A percentile compares a stretch with the other conserved stretches of the same genome.
These are phyloP conservation scores for Parascedosporium putredinis DNA, from an alignment of 2,329 filamentous ascomycete species.

Conservation along the genomic window DNA sequence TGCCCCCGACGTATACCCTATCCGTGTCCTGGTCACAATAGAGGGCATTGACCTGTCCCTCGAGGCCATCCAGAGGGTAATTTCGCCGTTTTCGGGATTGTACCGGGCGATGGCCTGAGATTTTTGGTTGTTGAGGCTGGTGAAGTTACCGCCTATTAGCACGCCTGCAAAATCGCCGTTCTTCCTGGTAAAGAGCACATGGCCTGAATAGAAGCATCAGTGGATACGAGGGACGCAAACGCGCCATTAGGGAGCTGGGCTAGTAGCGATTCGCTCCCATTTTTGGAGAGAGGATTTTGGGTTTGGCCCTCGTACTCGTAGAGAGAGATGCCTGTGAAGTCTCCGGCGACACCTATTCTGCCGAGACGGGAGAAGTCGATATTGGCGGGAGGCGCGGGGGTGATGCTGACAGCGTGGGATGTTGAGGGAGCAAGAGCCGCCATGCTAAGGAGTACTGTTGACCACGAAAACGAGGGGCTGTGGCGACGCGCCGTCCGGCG, in stretches of 20 bases:
- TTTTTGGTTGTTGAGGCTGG: conserved; percentile 66
- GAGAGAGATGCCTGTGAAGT: conserved; percentile 85
- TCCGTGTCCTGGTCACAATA: conserved; percentile 68
- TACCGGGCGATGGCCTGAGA: conserved; percentile 74
- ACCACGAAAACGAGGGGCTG: conserved; percentile 8
- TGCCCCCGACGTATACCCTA: conserved; percentile 85
- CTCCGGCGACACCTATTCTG: conserved; percentile 72
- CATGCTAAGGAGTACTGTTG: conserved; percentile 25
- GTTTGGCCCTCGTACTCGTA: conserved; percentile 78
- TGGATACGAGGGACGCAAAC: conserved; percentile 61
- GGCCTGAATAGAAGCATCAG: conserved; percentile 75
- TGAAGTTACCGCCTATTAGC: conserved; percentile 90
- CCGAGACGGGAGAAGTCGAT: conserved; percentile 73
- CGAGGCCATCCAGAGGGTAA: conserved; percentile 73
- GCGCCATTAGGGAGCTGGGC: conserved; percentile 76
- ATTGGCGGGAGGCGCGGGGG: conserved; percentile 53
- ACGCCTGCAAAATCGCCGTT: conserved; percentile 62
- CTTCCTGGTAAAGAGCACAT: conserved; percentile 72
- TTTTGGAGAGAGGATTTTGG: conserved; percentile 53
- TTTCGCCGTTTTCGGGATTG: conserved; percentile 57
- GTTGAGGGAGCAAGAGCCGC: conserved; percentile 29
- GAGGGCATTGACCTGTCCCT: conserved; percentile 71
- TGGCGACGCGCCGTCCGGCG: conserved; percentile 8
- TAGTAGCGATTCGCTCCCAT: conserved; percentile 74
- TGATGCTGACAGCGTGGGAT: conserved; percentile 46